Percentiles rank a stretch among this genome's conserved stretches.
phyloP scores from a whole-genome alignment of 352 stramenopile genomes.

The Phytophthora sojae region DNA sequence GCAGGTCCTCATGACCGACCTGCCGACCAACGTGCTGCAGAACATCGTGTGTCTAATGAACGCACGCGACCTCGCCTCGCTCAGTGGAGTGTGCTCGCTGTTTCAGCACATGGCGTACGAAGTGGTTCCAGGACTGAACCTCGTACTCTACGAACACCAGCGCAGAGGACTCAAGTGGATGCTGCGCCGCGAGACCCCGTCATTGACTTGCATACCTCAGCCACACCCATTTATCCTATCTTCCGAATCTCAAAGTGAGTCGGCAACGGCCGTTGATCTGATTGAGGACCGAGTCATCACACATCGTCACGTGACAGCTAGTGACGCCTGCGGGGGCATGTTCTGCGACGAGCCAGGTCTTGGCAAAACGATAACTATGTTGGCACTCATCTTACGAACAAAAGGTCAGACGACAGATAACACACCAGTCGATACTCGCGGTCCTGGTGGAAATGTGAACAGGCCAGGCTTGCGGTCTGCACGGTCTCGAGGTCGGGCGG shows the following conservation, averaged over 20 bases:
- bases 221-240: constrained; percentile 63
- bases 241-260: constrained; percentile 16
- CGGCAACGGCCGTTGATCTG: constrained; percentile 53
- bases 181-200: constrained; percentile 68
- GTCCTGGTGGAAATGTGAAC: constrained; percentile 9
- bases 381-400: constrained; percentile 81
- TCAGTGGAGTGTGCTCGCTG: constrained; percentile 72
- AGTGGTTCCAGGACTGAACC: constrained; percentile 76
- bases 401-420: constrained; percentile 61
- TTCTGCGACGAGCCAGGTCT: constrained; percentile 88
- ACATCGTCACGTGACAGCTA: constrained; percentile 23
- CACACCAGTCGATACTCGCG: constrained; percentile 12
- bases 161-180: constrained; percentile 82
- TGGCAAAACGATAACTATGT: constrained; percentile 89
- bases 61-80: constrained; percentile 60
- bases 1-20: constrained; percentile 65
- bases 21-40: constrained; percentile 68
- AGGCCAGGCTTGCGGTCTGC: constrained; percentile 53
- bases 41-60: constrained; percentile 67
- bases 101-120: constrained; percentile 88
- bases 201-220: constrained; percentile 37
- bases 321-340: constrained; percentile 73
- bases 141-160: constrained; percentile 82
- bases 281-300: constrained; percentile 59
- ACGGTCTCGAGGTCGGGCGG: constrained; percentile 44